Conservation (phyloP, 495 filamentous ascomycete species). For the Neurospora sp. region DNA sequence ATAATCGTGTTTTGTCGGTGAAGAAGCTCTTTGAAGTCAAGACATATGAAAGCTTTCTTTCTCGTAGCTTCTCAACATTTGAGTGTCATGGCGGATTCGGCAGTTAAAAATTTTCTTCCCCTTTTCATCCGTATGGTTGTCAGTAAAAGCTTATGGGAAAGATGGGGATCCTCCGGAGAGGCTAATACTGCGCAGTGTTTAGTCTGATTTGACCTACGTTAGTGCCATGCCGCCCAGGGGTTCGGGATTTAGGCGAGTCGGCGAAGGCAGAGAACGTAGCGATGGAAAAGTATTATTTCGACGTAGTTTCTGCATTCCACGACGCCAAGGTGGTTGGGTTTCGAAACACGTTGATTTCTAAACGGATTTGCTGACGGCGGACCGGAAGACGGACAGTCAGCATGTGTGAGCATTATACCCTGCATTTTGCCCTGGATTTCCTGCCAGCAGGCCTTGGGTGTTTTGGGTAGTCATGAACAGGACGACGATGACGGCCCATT, state of each 20-base stretch:
- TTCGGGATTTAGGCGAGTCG: neutral
- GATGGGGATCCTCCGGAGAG: neutral
- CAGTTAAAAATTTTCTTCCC: neutral
- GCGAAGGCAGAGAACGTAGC: neutral
- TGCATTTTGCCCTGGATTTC: neutral
- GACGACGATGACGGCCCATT: neutral
- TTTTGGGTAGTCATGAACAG: neutral
- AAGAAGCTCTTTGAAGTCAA: conserved; percentile 9
- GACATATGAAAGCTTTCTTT: neutral
- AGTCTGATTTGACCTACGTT: neutral
- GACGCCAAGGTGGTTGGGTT: neutral
- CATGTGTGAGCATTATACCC: neutral
- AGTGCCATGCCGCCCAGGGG: neutral
- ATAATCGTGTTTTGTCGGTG: conserved; percentile 20
- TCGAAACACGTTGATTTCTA: neutral
- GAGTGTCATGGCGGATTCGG: neutral
- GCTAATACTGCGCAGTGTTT: neutral
- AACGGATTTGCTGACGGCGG: neutral
- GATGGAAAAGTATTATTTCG: neutral
- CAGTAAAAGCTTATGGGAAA: neutral
- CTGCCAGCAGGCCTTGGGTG: neutral
- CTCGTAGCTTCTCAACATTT: neutral
- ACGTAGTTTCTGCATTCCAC: neutral
- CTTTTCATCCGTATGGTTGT: neutral
- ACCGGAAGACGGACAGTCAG: neutral